These are phyloP conservation scores for Verticillium nonalfalfae DNA, from an alignment of 2,329 filamentous ascomycete species.

Conservation along the genomic window DNA sequence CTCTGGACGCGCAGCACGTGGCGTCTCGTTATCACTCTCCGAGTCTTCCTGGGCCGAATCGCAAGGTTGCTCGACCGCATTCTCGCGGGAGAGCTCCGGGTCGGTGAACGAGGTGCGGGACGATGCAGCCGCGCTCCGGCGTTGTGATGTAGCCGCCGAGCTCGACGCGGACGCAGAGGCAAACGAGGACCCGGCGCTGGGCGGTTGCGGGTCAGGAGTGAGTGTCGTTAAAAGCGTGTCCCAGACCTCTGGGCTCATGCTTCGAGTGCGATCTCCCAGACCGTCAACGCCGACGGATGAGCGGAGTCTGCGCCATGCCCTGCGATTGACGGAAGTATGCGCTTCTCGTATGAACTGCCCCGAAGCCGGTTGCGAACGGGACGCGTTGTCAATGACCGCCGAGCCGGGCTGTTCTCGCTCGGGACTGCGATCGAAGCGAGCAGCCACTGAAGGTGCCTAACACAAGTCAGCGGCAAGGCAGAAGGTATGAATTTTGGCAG, in stretches of 20 bases:
- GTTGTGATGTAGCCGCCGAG: slow-evolving; percentile 26
- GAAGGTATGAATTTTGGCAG: too few relatives aligned
- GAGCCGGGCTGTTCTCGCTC: not conserved
- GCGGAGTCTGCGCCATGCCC: not conserved
- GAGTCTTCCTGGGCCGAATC: slow-evolving; percentile 48
- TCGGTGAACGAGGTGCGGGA: slow-evolving; percentile 39
- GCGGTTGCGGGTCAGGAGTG: slow-evolving; percentile 72
- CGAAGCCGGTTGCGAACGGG: not conserved
- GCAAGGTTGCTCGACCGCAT: slow-evolving; percentile 32
- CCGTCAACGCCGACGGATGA: slow-evolving; percentile 48
- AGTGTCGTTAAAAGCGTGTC: slow-evolving; percentile 75
- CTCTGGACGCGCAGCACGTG: slow-evolving; percentile 1
- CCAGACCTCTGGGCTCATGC: slow-evolving; percentile 75
- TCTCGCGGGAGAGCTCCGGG: slow-evolving; percentile 28
- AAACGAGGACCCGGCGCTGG: slow-evolving; percentile 79
- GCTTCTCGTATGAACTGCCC: not conserved
- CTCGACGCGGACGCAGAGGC: slow-evolving; percentile 55
- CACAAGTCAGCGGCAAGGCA: not conserved
- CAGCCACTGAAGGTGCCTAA: slow-evolving; percentile 9
- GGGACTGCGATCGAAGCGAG: slow-evolving; percentile 12
- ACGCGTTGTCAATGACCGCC: not conserved
- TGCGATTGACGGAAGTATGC: not conserved
- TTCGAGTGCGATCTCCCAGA: slow-evolving; percentile 77
- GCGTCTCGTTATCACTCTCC: slow-evolving; percentile 39
- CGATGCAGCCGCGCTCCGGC: slow-evolving; percentile 34